Base-by-base conservation (phyloP, 1,139 yeast species). In the Suhomyces bokatorum region DNA sequence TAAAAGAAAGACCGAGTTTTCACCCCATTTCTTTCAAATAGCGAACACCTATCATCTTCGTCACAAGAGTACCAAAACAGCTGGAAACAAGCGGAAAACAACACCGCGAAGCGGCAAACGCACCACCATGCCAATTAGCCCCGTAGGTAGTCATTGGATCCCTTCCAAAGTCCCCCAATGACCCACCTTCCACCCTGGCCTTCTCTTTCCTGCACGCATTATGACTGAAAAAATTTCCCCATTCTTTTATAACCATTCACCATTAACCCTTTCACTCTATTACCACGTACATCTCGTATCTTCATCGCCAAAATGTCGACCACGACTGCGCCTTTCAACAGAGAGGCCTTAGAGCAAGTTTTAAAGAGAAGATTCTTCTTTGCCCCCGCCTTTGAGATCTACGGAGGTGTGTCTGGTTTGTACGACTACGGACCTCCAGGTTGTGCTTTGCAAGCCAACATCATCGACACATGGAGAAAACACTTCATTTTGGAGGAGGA, bases 371-470 rank as follows among this genome's bases (percentile, higher is more conserved):
- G 99, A 67, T 95, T 95, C 75, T 95, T 95, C 72, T 93, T 81
- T 64, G 97, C 98, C 32, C 99, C 99, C 52, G 85, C 98, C 36
- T 95, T 95, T 63, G 99, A 95, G 64, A 83, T 93, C 53, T 95
- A 95, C 65, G 99, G 99, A 55, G 99, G 99, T 66, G 98, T 95
- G 41, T 88, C 97, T 43, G 99, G 99, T 55, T 78, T 95, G 48
- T 95, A 89, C 67, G 99, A 95, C 67, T 95, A 90, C 64, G 99
- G 99, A 71, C 99, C 99, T 51, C 97, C 99, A 66, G 99, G 99
- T 50, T 91, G 98, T 74, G 95, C 99, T 12, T 82, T 95, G 69
- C 98, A 93, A 75, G 96, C 97, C 59, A 93, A 93, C 67, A 80
- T 95, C 53, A 75, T 95, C 51, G 99, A 95, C 62, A 80, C 83